Conservation (phyloP, 2,329 filamentous ascomycete genomes). For the Phyllosticta citriasiana region DNA sequence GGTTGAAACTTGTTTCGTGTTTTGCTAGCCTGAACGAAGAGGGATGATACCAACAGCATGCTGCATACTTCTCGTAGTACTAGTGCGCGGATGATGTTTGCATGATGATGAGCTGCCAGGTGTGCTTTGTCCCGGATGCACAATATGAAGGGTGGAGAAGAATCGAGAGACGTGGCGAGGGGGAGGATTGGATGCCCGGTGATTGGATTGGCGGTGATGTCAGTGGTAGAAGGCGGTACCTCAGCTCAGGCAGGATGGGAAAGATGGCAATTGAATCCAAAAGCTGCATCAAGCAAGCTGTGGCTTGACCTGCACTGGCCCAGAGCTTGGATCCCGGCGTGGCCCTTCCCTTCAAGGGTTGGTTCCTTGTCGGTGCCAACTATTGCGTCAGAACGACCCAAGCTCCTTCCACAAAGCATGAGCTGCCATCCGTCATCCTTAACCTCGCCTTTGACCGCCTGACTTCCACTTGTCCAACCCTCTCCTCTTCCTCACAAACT, state of each 20-base stretch:
- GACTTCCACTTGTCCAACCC: conserved; percentile 7
- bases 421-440: neutral
- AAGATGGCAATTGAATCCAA: neutral
- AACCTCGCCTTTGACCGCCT: conserved; percentile 2
- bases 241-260: neutral
- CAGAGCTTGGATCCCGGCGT: neutral
- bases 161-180: too few relatives aligned
- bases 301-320: conserved; percentile 4
- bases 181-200: too few relatives aligned
- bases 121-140: neutral
- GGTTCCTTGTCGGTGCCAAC: neutral
- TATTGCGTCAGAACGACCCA: conserved; percentile 5
- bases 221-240: neutral
- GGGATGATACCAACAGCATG: neutral
- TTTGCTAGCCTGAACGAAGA: neutral
- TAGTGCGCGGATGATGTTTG: neutral
- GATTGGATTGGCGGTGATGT: conserved; percentile 1
- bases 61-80: neutral
- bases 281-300: neutral
- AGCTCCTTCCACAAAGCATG: conserved; percentile 6
- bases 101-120: neutral
- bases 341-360: neutral
- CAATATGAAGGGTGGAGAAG: neutral
- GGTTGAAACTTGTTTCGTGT: neutral
- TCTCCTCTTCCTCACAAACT: neutral